A percentile compares a stretch with the other conserved stretches of the same genome.
Evolutionary conservation across 306 rosid species (phyloP).

Genomic region (Carpinus fangiana): DNA sequence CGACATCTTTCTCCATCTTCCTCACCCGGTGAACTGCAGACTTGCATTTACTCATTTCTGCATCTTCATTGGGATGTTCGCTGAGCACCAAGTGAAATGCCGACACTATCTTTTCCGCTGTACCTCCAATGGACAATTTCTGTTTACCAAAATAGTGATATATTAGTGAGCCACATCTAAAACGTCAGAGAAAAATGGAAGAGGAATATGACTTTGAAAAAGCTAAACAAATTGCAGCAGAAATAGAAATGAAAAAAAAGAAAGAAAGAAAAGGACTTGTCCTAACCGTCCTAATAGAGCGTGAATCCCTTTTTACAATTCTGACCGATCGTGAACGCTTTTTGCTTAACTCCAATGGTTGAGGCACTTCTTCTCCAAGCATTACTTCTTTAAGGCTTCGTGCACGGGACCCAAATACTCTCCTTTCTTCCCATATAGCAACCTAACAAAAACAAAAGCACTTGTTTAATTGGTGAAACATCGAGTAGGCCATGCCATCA

Average conservation of each 20-base stretch:
- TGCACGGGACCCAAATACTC: constrained; percentile 79
- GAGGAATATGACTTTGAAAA: constrained; percentile 14
- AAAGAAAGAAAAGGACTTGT: constrained; percentile 11
- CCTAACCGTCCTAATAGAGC: constrained; percentile 82
- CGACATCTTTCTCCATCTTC: constrained; percentile 79
- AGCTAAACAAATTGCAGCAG: constrained; percentile 14
- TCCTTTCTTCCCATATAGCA: constrained; percentile 87
- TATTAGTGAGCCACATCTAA: neutral
- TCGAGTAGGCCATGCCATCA: neutral
- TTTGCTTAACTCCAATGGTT: constrained; percentile 68
- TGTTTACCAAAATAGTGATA: constrained; percentile 41
- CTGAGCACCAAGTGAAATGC: constrained; percentile 79
- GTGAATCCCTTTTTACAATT: constrained; percentile 81
- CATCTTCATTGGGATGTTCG: constrained; percentile 72
- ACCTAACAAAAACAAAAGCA: constrained; percentile 49
- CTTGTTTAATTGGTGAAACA: constrained; percentile 19
- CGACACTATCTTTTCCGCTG: constrained; percentile 83
- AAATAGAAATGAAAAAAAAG: constrained; percentile 16
- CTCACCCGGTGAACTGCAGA: constrained; percentile 68
- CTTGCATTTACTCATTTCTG: constrained; percentile 82
- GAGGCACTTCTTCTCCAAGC: constrained; percentile 80
- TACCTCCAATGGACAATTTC: constrained; percentile 85
- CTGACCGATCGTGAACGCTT: constrained; percentile 76
- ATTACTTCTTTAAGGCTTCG: constrained; percentile 68
- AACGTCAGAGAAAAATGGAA: constrained; percentile 15